Evolutionary conservation across 345 rosid genomes (phyloP), one percentile per base, ranked within the genome.

Genomic region (Cochlearia excelsa): DNA sequence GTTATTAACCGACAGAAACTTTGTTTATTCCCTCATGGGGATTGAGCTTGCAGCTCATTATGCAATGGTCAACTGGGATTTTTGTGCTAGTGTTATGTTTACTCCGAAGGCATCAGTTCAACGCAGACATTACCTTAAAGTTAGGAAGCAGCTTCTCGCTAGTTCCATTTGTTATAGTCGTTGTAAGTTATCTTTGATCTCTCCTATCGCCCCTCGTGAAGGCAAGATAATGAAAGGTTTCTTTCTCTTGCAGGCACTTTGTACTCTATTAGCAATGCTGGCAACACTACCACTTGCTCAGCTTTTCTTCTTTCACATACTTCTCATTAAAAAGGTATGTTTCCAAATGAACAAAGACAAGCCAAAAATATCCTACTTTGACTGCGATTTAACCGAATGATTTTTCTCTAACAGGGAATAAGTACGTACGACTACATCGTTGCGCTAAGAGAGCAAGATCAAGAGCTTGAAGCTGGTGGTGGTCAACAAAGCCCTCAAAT

Each of bases 351-450:
- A 48, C 48, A 34, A 27, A 37, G 28, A 27, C 51, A 44, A 42
- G 51, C 30, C 30, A 16, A 56, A 1, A 26, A 11, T 26, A 34
- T n/a, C 31, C 52, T 16, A 16, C 28, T 5, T 26, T 35, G 30
- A 23, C 4, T 5, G 30, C 6, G 16, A 31, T 30, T 40, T 57
- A 16, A 10, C 64, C 7, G 30, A 60, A 33, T 41, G 3, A 38
- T 30, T 69, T 51, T 11, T 46, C 40, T 64, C 7, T 31, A 44
- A 40, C 69, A 93, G 99, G 99, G 99, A 78, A 87, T 93, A 46
- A 89, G 92, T 79, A 93, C 99, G 23, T 93, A 93, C 54, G 99
- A 93, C 79, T 93, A 93, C 80, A 89, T 93, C 52, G 84, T 93
- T 72, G 99, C 97, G 30, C 80, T 93, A 42, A 76, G 97, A 72